These are phyloP conservation scores for Garcileccinum viscosum DNA, from an alignment of 1,284 basidiomycete genomes.

Conservation along the genomic window DNA sequence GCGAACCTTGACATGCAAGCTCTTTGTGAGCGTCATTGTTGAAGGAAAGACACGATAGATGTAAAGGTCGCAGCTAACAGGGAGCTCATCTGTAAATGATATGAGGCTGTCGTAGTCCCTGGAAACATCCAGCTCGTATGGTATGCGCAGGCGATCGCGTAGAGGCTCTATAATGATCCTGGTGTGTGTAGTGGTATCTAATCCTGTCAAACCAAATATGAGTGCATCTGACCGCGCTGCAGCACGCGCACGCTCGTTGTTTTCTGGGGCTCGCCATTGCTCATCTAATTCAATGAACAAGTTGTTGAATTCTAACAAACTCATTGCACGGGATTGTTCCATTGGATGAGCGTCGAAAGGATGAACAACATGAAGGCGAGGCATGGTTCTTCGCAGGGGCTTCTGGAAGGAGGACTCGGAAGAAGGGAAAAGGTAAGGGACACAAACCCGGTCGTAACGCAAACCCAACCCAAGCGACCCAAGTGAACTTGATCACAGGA, in stretches of 20 bases:
- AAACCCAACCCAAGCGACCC: too few species aligned
- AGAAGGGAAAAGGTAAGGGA: too few species aligned
- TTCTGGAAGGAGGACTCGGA: neutral
- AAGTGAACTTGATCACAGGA: too few species aligned
- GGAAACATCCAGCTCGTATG: slow-evolving; percentile 5
- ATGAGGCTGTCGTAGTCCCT: slow-evolving; percentile 15
- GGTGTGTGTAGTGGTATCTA: neutral
- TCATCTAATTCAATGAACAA: neutral
- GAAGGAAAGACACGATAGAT: slow-evolving; percentile 10
- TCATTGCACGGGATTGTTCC: neutral
- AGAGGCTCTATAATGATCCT: slow-evolving; percentile 6
- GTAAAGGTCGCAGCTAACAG: neutral
- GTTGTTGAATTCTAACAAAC: slow-evolving; percentile 4
- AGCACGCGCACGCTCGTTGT: neutral
- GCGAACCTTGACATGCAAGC: slow-evolving; percentile 8
- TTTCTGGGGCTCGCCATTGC: neutral
- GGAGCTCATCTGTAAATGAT: slow-evolving; percentile 14
- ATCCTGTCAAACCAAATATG: neutral
- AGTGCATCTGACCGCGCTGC: neutral
- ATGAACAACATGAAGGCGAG: neutral
- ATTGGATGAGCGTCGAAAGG: neutral
- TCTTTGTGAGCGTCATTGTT: slow-evolving; percentile 4
- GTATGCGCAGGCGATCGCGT: neutral
- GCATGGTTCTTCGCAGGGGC: neutral
- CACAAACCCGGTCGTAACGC: too few species aligned